Conservation (phyloP, 768 basidiomycete genomes). For the Rhodotorula toruloides region DNA sequence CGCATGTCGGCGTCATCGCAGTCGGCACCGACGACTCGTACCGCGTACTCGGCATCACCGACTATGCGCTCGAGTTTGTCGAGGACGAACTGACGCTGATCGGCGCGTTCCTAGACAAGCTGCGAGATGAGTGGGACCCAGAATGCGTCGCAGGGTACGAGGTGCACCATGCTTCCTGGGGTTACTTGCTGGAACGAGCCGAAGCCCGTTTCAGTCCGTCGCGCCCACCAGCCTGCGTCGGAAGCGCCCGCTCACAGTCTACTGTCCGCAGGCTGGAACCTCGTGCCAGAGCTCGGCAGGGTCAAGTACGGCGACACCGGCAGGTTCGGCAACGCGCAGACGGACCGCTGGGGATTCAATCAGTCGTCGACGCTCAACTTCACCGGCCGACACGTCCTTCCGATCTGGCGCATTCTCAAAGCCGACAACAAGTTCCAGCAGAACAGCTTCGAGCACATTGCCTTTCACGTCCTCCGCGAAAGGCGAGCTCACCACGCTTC, state of each 20-base stretch:
- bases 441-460: slow-evolving; percentile 87
- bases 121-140: slow-evolving; percentile 68
- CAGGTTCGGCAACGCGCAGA: slow-evolving; percentile 37
- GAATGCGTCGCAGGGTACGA: slow-evolving; percentile 93
- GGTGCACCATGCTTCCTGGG: slow-evolving; percentile 81
- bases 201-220: slow-evolving; percentile 36
- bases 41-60: slow-evolving; percentile 30
- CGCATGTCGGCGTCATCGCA: slow-evolving; percentile 56
- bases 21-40: slow-evolving; percentile 46
- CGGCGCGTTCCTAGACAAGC: slow-evolving; percentile 67
- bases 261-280: slow-evolving; percentile 58
- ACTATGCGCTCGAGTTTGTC: slow-evolving; percentile 54
- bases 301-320: slow-evolving; percentile 53
- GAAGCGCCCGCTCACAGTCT: neutral
- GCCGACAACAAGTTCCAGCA: slow-evolving; percentile 68
- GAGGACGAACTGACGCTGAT: slow-evolving; percentile 71
- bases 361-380: slow-evolving; percentile 79
- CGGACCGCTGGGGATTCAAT: slow-evolving; percentile 64
- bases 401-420: slow-evolving; percentile 87
- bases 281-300: slow-evolving; percentile 68
- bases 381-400: slow-evolving; percentile 81
- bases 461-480: slow-evolving; percentile 67
- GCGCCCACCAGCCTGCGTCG: neutral
- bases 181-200: slow-evolving; percentile 71
- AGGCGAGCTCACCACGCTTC: slow-evolving; percentile 53